A percentile compares a stretch with the other conserved stretches of the same genome.
phyloP scores from a whole-genome alignment of 352 stramenopile genomes.

The Pilasporangium apinafurcum region DNA sequence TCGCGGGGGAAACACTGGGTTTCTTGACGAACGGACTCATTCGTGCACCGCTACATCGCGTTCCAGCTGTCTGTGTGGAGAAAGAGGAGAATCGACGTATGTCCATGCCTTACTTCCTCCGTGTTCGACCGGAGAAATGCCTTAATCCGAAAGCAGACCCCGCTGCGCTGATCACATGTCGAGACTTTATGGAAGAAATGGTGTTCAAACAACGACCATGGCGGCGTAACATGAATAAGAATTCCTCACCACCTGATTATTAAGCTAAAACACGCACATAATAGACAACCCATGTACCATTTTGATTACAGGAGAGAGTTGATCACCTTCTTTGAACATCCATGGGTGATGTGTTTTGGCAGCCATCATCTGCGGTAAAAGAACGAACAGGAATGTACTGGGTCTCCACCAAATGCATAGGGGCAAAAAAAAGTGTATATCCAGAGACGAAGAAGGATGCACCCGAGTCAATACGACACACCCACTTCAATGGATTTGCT shows the following conservation, averaged over 20 bases:
- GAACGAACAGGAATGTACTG: no score
- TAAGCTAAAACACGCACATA: no score
- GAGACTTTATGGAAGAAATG: slow-evolving; percentile 82
- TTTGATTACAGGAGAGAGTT: no score
- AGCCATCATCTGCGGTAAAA: no score
- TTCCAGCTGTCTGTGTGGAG: slow-evolving; percentile 60
- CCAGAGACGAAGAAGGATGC: no score
- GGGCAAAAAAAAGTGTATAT: no score
- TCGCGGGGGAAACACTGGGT: slow-evolving; percentile 72
- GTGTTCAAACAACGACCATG: slow-evolving; percentile 78
- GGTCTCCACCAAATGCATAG: no score
- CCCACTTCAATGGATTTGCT: no score
- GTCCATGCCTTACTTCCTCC: slow-evolving; percentile 84
- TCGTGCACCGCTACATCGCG: slow-evolving; percentile 63
- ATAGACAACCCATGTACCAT: no score
- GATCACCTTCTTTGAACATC: no score
- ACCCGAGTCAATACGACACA: no score
- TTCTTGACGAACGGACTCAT: slow-evolving; percentile 73
- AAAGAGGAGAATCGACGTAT: slow-evolving; percentile 58
- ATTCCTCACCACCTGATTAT: slow-evolving; percentile 40
- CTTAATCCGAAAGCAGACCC: slow-evolving; percentile 44
- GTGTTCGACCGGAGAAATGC: slow-evolving; percentile 40
- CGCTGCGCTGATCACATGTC: slow-evolving; percentile 41
- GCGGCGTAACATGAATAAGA: slow-evolving; percentile 40
- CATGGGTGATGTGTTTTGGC: no score